Base-by-base conservation (phyloP, 2,329 filamentous ascomycete genomes). In the Chalaropsis ovoidea region DNA sequence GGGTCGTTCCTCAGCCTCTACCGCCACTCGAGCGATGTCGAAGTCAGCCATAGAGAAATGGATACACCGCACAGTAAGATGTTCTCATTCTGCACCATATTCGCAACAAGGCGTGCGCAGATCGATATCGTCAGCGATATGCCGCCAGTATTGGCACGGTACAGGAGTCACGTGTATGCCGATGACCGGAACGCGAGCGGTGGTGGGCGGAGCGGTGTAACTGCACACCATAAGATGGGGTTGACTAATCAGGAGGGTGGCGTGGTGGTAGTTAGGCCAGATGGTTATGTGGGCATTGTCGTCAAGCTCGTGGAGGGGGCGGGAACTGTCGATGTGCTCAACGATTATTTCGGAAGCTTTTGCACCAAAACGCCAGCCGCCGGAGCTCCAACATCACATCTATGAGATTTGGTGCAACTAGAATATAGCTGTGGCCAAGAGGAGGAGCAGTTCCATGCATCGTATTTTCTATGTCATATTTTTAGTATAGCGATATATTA, bases 41-140 rank as follows among this genome's bases (percentile, higher is more conserved):
- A 77, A 3, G 84, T 92, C 52, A 85, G 83, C 1, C 85, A 90
- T 75, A 89, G 92, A 75, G 90, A 96, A 76, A 82, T 79, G 49
- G 85, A 95, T 76, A 92, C 91, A 75, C 92, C 92, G 0, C 90
- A 96, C 76, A 90, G 86, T 69, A 78, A 80, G 58, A 91, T 96
- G 77, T 92, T 89, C 77, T 90, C 89, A 0, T 74, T 96, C 65
- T 89, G 85, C 71, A 86, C 89, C 47, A 79, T 95, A 68, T 88
- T 95, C 72, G 86, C 88, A 13, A 79, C 82, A 0, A 80, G 80
- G 63, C 82, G 90, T 68, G 78, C 82, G 47, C 76, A 82, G n/a
- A 82, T 96, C 67, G 88, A 93, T 72, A 88, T 95, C 68, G 77
- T 80, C 2, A 80, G 82, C 43, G 82, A 90, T 69, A 80, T 93